These are phyloP conservation scores for Xylariaceae sp. DNA, from an alignment of 2,329 filamentous ascomycete genomes.

Conservation along the genomic window DNA sequence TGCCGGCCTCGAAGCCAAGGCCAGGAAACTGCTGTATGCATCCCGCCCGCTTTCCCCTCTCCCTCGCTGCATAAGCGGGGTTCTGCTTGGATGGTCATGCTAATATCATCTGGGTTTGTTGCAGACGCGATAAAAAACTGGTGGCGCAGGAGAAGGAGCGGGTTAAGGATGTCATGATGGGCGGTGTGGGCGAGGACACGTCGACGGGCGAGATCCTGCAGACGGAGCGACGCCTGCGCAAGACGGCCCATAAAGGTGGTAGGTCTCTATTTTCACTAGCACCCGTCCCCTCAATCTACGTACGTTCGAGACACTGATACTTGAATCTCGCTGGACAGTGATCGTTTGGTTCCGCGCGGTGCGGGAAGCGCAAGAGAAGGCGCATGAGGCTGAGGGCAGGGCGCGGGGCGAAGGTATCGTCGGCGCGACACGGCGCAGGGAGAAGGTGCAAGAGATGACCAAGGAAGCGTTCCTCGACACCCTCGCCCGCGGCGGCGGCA, in stretches of 20 bases:
- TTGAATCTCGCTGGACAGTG: conserved; percentile 70
- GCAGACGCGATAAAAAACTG: conserved; percentile 68
- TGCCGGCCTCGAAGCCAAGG: conserved; percentile 75
- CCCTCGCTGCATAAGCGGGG: too few relatives aligned
- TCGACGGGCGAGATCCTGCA: conserved; percentile 57
- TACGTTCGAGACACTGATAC: too few relatives aligned
- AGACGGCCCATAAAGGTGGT: conserved; percentile 79
- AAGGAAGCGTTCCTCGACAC: conserved; percentile 94
- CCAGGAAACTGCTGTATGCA: conserved; percentile 61
- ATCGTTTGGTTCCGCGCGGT: conserved; percentile 97
- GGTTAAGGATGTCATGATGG: conserved; percentile 77
- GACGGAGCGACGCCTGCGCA: conserved; percentile 74
- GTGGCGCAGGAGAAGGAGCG: conserved; percentile 79
- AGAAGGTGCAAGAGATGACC: conserved; percentile 91
- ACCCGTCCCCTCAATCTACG: neutral
- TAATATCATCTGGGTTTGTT: neutral
- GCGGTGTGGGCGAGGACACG: conserved; percentile 42
- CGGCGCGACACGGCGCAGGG: conserved; percentile 74
- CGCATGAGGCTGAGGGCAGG: conserved; percentile 68
- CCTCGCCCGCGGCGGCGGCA: conserved; percentile 64
- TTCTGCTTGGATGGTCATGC: neutral
- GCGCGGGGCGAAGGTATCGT: conserved; percentile 69
- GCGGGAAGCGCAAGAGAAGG: conserved; percentile 85
- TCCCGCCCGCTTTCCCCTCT: too few relatives aligned
- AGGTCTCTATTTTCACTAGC: neutral